A percentile compares a stretch with the other conserved stretches of the same genome.
Evolutionary conservation across 257 asterid genomes (phyloP).

Genomic region (Fraxinus excelsior): DNA sequence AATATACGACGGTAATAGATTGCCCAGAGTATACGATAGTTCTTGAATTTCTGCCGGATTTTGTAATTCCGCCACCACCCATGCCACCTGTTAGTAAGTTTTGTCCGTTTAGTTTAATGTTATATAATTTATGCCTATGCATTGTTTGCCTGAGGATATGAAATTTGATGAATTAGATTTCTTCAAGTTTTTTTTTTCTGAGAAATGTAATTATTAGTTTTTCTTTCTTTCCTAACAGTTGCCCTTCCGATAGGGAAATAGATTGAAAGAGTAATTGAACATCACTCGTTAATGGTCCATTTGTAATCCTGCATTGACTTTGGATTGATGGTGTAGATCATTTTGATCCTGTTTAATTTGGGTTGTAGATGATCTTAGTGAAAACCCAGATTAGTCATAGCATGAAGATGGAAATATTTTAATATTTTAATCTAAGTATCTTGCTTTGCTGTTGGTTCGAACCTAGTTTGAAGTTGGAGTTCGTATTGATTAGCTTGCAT

Average conservation of each 20-base stretch:
- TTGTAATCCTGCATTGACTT: not conserved
- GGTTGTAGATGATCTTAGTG: not conserved
- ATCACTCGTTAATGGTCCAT: not conserved
- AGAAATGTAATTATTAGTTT: not conserved
- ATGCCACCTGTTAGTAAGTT: not conserved
- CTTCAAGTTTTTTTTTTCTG: not conserved
- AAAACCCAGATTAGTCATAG: not conserved
- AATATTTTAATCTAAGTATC: too few relatives aligned
- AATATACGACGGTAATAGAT: slow-evolving; percentile 40
- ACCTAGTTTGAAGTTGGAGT: too few relatives aligned
- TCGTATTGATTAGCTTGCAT: too few relatives aligned
- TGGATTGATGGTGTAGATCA: not conserved
- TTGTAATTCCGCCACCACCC: slow-evolving; percentile 35
- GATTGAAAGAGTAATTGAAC: not conserved
- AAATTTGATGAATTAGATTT: not conserved
- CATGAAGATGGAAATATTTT: too few relatives aligned
- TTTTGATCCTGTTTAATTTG: not conserved
- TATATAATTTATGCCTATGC: not conserved
- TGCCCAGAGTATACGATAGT: slow-evolving; percentile 64
- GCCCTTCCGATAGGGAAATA: not conserved
- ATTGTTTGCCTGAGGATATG: not conserved
- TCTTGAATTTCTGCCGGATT: slow-evolving; percentile 38
- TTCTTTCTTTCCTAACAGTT: not conserved
- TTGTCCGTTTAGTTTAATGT: not conserved
- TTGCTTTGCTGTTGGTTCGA: too few relatives aligned